Evolutionary conservation across 495 filamentous ascomycete genomes (phyloP).

Genomic region (Podospora sp.): DNA sequence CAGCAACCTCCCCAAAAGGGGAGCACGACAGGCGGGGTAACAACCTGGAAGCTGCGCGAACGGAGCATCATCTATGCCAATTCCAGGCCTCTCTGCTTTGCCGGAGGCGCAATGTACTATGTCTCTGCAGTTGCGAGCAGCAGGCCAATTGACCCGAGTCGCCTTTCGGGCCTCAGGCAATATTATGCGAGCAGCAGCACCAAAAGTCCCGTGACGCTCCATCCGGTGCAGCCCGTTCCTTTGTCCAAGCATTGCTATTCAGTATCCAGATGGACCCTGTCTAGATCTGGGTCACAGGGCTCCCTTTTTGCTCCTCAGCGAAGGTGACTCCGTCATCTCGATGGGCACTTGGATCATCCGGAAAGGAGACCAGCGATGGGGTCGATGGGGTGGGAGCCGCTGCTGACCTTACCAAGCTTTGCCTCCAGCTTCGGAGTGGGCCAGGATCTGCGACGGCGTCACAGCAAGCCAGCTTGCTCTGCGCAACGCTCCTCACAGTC

Average conservation of each 20-base stretch:
- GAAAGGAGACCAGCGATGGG: slow-evolving; percentile 7
- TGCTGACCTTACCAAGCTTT: background rate
- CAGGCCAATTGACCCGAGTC: slow-evolving; percentile 7
- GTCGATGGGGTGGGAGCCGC: background rate
- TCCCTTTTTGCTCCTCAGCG: slow-evolving; percentile 3
- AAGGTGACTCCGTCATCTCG: background rate
- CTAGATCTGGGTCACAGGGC: slow-evolving; percentile 5
- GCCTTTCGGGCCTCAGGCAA: background rate
- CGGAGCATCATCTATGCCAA: slow-evolving; percentile 11
- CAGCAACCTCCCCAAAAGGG: slow-evolving; percentile 20
- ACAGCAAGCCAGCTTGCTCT: background rate
- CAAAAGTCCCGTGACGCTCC: slow-evolving; percentile 1
- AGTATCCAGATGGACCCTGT: background rate
- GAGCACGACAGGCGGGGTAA: slow-evolving; percentile 35
- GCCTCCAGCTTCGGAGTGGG: slow-evolving; percentile 2
- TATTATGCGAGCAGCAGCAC: background rate
- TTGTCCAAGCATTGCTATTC: slow-evolving; percentile 11
- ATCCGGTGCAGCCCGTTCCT: background rate
- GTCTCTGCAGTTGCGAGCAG: background rate
- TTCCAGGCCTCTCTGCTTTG: slow-evolving; percentile 7
- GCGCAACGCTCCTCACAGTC: background rate
- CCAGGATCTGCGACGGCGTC: slow-evolving; percentile 5
- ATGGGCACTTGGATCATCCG: background rate
- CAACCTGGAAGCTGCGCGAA: background rate
- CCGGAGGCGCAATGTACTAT: background rate